Base-by-base conservation (phyloP, 257 asterid genomes). In the Rehmannia glutinosa region DNA sequence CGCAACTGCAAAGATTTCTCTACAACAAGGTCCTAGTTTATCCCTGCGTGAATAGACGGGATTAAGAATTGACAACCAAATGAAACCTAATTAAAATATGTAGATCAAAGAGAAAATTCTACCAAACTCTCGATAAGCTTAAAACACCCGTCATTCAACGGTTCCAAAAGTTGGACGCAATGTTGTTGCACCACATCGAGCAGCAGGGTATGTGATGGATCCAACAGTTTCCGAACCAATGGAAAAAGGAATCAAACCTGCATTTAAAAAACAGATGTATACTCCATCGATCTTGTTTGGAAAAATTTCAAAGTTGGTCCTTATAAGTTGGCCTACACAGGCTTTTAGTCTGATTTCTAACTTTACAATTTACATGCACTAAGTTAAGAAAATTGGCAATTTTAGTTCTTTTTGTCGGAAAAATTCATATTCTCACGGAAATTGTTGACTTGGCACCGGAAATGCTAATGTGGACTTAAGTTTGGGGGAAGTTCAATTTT, bases 51-150 rank as follows among this genome's bases (percentile, higher is more conserved):
- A 64, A 61, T 10, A 11, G 8, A 51, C 33, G 15, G 8, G n/a
- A n/a, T 5, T 51, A 8, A 51, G 23, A 51, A 2, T 20, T 23
- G 58, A 21, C 58, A 47, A 12, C 58, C 58, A n/a, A 51, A n/a
- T 21, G 7, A 47, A 47, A 47, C 24, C 54, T 19, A 20, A 2
- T n/a, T n/a, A 11, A 50, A 50, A 50, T 17, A 9, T 20, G 17
- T 9, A 24, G 23, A 12, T 6, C 6, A 11, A 15, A 23, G 35
- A 51, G 2, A 51, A 51, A 51, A 9, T 51, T 16, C 8, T 86
- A 93, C 99, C 97, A 93, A 83, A 79, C 99, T 93, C 80, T 93
- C 99, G 99, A 88, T 72, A 88, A 75, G 88, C 97, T 90, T 86
- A 93, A 61, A 20, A 90, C 97, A 43, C 99, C 97, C 2, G 94